A percentile compares a stretch with the other conserved stretches of the same genome.
phyloP scores from a whole-genome alignment of 2,329 filamentous ascomycete species.

The Chrysoporthe austroafricana region DNA sequence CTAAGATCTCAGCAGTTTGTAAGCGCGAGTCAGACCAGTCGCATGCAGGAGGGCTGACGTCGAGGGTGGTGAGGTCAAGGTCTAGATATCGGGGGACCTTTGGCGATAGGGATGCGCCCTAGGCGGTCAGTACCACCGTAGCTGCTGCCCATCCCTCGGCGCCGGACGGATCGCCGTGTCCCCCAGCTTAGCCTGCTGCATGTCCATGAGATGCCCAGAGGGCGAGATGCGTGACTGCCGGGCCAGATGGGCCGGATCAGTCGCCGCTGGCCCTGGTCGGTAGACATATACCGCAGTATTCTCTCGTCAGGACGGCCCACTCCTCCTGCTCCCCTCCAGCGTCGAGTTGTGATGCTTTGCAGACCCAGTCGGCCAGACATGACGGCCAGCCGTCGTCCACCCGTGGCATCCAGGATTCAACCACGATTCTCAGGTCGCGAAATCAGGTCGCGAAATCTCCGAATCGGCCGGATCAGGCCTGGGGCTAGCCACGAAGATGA shows the following conservation, averaged over 20 bases:
- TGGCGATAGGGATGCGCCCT: conserved; percentile 13
- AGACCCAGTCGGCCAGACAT: conserved; percentile 6
- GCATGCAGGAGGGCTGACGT: conserved; percentile 8
- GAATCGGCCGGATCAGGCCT: conserved; percentile 19
- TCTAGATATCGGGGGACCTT: conserved; percentile 6
- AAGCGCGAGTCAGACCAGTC: conserved; percentile 20
- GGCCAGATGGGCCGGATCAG: conserved; percentile 2
- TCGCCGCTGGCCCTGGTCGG: conserved; percentile 12
- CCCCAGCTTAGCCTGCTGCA: conserved; percentile 17
- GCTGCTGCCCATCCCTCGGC: conserved; percentile 2
- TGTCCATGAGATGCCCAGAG: neutral
- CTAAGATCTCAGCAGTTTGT: conserved; percentile 14
- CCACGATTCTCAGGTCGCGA: conserved; percentile 16
- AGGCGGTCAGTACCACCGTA: conserved; percentile 13
- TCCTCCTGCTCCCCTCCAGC: neutral
- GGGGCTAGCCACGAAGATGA: conserved; percentile 15
- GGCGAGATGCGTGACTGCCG: conserved; percentile 7
- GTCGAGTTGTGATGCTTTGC: conserved; percentile 6
- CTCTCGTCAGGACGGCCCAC: neutral
- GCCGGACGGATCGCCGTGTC: conserved; percentile 8
- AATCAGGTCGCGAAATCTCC: conserved; percentile 22
- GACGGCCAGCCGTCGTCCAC: neutral
- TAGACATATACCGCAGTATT: conserved; percentile 5
- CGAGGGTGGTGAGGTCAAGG: conserved; percentile 14
- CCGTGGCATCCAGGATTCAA: conserved; percentile 14